Conservation (phyloP, 2,329 filamentous ascomycete genomes). For the Aspergillus calidoustus region DNA sequence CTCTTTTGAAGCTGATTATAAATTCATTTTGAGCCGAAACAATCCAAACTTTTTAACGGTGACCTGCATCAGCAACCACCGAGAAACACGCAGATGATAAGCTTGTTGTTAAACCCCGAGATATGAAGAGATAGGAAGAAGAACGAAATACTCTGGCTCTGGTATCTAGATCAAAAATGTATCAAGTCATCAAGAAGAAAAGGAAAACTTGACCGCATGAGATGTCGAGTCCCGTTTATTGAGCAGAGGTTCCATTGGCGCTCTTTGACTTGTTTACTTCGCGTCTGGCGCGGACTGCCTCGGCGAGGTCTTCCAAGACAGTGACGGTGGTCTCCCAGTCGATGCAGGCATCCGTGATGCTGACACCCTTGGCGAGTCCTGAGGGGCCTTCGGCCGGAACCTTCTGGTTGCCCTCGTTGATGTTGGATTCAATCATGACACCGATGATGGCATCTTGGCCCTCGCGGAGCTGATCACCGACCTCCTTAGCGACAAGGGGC, state of each 20-base stretch:
- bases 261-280: constrained; percentile 44
- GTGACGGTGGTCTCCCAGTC: constrained; percentile 84
- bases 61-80: constrained; percentile 2
- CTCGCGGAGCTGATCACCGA: constrained; percentile 83
- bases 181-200: constrained; percentile 15
- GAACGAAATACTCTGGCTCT: constrained; percentile 20
- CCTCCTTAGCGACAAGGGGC: constrained; percentile 81
- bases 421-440: constrained; percentile 99
- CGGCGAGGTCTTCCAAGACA: constrained; percentile 82
- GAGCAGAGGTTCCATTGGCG: constrained; percentile 30
- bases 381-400: constrained; percentile 80
- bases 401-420: constrained; percentile 89
- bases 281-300: constrained; percentile 78
- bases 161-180: constrained; percentile 29
- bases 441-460: constrained; percentile 89
- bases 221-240: constrained; percentile 20
- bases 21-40: constrained; percentile 6
- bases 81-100: constrained; percentile 3
- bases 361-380: constrained; percentile 83
- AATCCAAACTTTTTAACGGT: constrained; percentile 9
- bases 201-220: constrained; percentile 13
- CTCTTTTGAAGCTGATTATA: not conserved
- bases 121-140: not conserved
- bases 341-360: constrained; percentile 96
- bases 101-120: not conserved